A percentile compares a stretch with the other conserved stretches of the same genome.
Evolutionary conservation across 768 basidiomycete genomes (phyloP).

Genomic region (Pleurotus citrinopileatus): DNA sequence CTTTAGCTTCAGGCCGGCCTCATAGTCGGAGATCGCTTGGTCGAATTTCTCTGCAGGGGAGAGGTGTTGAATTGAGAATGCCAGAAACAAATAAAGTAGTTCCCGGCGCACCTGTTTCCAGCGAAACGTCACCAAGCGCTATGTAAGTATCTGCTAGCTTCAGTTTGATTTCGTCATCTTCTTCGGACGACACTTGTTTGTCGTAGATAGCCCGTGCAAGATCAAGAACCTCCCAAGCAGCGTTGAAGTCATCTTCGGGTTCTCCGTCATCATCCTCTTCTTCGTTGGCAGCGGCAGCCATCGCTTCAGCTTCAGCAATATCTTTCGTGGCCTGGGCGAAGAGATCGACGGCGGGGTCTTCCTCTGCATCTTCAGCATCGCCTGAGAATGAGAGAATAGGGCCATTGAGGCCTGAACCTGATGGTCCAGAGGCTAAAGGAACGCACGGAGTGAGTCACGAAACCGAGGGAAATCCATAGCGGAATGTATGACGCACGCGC

Average conservation of each 20-base stretch:
- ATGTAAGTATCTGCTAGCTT: conserved; percentile 92
- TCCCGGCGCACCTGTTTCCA: conserved; percentile 78
- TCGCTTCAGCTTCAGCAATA: conserved; percentile 43
- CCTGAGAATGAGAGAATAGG: conserved; percentile 80
- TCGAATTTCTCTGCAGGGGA: conserved; percentile 98
- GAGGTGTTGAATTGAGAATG: conserved; percentile 5
- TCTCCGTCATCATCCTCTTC: conserved; percentile 70
- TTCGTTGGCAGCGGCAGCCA: conserved; percentile 51
- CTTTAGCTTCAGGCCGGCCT: conserved; percentile 74
- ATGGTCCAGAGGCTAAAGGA: conserved; percentile 25
- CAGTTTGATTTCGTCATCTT: conserved; percentile 62
- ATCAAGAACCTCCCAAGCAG: conserved; percentile 97
- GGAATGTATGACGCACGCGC: conserved; percentile 26
- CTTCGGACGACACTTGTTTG: conserved; percentile 51
- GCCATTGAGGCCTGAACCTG: conserved; percentile 43
- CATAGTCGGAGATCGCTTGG: conserved; percentile 88
- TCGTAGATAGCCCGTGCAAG: conserved; percentile 86
- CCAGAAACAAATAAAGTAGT: background rate
- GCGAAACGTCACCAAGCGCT: conserved; percentile 90
- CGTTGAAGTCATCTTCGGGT: conserved; percentile 96
- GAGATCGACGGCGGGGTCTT: conserved; percentile 57
- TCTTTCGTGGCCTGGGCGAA: conserved; percentile 55
- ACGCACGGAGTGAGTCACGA: conserved; percentile 10
- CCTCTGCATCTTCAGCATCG: conserved; percentile 60
- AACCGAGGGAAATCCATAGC: no score